A percentile compares a stretch with the other conserved stretches of the same genome.
Evolutionary conservation across 331 rosid genomes (phyloP).

Genomic region (Acacia concinna): DNA sequence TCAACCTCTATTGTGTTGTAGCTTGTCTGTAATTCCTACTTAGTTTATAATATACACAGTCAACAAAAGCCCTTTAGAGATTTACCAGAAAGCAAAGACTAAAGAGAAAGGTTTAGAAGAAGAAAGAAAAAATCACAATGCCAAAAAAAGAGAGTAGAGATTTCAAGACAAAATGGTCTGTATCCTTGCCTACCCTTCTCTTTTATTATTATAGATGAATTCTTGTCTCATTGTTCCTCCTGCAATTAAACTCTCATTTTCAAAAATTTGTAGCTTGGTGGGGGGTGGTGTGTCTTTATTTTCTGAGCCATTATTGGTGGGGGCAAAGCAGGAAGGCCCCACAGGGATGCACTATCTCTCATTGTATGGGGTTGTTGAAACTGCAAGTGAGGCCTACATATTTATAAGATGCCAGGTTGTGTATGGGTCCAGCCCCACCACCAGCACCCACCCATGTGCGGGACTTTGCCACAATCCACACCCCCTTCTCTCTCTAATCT

Average conservation of each 20-base stretch:
- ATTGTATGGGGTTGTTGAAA: conserved; percentile 62
- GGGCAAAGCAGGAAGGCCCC: conserved; percentile 27
- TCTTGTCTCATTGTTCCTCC: conserved; percentile 39
- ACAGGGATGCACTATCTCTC: conserved; percentile 9
- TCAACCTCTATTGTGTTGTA: conserved; percentile 29
- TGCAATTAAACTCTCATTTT: conserved; percentile 11
- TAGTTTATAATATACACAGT: conserved; percentile 47
- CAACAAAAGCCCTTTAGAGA: conserved; percentile 17
- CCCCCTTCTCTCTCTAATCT: conserved; percentile 17
- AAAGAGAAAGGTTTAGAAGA: conserved; percentile 44
- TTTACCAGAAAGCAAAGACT: conserved; percentile 18
- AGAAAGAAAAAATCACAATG: conserved; percentile 29
- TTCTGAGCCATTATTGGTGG: conserved; percentile 42
- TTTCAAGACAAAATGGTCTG: conserved; percentile 30
- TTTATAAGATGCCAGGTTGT: conserved; percentile 61
- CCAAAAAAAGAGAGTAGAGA: conserved; percentile 28
- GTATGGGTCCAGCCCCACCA: conserved; percentile 48
- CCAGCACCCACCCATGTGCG: conserved; percentile 65
- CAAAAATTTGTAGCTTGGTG: conserved; percentile 28
- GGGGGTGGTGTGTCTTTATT: conserved; percentile 28
- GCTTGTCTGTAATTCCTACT: conserved; percentile 38
- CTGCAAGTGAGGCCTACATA: conserved; percentile 46
- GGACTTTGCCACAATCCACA: conserved; percentile 28
- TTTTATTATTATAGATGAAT: conserved; percentile 15
- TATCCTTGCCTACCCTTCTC: not conserved